phyloP scores from a whole-genome alignment of 2,329 filamentous ascomycete species.

The Fusarium robinianum region DNA sequence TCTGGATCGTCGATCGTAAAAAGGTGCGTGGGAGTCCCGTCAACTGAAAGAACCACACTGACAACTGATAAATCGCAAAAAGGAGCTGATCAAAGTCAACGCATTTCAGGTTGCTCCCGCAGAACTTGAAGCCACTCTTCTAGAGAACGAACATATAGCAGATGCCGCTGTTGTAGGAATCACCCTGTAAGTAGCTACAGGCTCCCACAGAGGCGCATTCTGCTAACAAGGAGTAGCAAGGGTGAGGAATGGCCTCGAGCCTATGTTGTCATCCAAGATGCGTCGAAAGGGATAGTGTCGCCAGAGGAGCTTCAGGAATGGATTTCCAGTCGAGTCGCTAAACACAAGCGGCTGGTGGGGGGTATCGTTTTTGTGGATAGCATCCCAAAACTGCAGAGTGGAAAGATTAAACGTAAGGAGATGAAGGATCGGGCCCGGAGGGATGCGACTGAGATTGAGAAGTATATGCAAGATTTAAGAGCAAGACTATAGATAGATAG shows the following conservation, averaged over 20 bases:
- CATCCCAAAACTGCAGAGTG: slow-evolving; percentile 60
- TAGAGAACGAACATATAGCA: slow-evolving; percentile 56
- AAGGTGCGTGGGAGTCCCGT: slow-evolving; percentile 40
- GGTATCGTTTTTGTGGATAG: slow-evolving; percentile 60
- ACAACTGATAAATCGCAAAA: slow-evolving; percentile 16
- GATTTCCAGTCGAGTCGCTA: slow-evolving; percentile 53
- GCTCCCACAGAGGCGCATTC: neutral
- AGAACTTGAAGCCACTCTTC: slow-evolving; percentile 57
- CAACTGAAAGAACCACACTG: too few relatives aligned
- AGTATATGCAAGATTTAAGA: slow-evolving; percentile 27
- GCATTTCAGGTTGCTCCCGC: slow-evolving; percentile 64
- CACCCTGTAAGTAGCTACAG: slow-evolving; percentile 44
- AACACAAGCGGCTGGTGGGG: slow-evolving; percentile 56
- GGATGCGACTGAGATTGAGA: slow-evolving; percentile 47
- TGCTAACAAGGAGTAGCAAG: slow-evolving; percentile 38
- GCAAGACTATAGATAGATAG: slow-evolving; percentile 9
- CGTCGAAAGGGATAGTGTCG: slow-evolving; percentile 49
- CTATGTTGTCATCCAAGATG: slow-evolving; percentile 56
- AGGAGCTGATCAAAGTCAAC: slow-evolving; percentile 65
- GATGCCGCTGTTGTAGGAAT: slow-evolving; percentile 61
- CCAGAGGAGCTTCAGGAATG: slow-evolving; percentile 57
- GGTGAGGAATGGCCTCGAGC: slow-evolving; percentile 57
- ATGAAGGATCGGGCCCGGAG: slow-evolving; percentile 61
- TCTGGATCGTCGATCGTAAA: slow-evolving; percentile 55
- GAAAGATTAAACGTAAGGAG: slow-evolving; percentile 61